Evolutionary conservation across 2,329 filamentous ascomycete species (phyloP).

Genomic region (Penicillium sp.): DNA sequence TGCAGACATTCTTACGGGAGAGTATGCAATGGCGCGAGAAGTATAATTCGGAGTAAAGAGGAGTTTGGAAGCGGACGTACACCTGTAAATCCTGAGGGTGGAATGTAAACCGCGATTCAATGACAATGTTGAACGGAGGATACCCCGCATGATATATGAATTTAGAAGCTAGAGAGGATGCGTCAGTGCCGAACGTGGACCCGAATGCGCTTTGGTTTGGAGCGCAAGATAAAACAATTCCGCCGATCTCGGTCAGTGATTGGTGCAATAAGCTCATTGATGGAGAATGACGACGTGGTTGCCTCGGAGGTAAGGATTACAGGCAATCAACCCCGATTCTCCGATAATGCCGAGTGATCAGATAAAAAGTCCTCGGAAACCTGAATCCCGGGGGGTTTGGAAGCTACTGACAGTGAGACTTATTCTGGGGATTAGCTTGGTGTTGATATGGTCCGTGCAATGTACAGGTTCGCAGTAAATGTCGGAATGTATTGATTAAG

Average conservation of each 20-base stretch:
- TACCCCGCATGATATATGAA: neutral
- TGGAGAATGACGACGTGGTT: neutral
- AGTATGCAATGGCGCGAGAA: neutral
- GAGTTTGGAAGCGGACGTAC: neutral
- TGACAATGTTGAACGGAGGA: neutral
- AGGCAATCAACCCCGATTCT: constrained; percentile 12
- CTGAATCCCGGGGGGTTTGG: neutral
- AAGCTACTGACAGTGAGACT: neutral
- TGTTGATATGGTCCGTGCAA: too few species aligned
- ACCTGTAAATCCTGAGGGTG: neutral
- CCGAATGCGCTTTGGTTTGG: neutral
- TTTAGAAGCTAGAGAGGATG: neutral
- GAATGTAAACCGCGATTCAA: neutral
- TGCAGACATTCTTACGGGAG: constrained; percentile 8
- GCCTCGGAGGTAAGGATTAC: constrained; percentile 4
- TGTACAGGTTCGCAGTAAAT: too few species aligned
- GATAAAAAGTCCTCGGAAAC: neutral
- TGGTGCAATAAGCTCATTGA: neutral
- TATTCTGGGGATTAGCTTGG: too few species aligned
- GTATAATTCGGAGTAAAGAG: neutral
- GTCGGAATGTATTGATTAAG: neutral
- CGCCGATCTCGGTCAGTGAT: neutral
- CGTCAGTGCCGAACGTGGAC: neutral
- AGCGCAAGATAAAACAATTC: neutral
- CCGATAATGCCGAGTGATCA: neutral